phyloP scores from a whole-genome alignment of 148 eudicot genomes.

The Cornus suecica region DNA sequence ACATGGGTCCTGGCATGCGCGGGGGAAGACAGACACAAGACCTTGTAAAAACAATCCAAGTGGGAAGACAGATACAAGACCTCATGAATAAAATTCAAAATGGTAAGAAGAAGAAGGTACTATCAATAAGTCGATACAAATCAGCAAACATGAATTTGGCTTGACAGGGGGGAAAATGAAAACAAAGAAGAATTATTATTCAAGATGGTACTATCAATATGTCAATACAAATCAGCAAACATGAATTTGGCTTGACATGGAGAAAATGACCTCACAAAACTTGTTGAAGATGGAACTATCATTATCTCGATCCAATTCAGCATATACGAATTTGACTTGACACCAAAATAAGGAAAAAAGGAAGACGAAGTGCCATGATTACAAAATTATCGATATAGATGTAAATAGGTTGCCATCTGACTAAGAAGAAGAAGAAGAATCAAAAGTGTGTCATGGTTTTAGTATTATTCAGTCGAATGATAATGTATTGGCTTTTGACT shows the following conservation, averaged over 20 bases:
- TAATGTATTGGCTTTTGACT: neutral
- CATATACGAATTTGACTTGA: neutral
- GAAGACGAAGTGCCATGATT: neutral
- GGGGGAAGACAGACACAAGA: neutral
- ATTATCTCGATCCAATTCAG: neutral
- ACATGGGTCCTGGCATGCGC: neutral
- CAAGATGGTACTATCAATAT: too few species aligned
- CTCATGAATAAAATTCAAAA: too few species aligned
- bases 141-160: too few species aligned
- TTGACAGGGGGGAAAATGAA: too few species aligned
- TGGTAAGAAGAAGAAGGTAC: too few species aligned
- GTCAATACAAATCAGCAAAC: too few species aligned
- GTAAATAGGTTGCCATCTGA: neutral
- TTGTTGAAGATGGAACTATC: slow-evolving; percentile 5
- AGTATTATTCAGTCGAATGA: neutral
- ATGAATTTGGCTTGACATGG: too few species aligned
- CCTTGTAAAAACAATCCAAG: neutral
- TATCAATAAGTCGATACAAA: too few species aligned
- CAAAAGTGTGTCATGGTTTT: neutral
- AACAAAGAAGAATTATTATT: too few species aligned
- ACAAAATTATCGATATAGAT: neutral
- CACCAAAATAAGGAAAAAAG: neutral
- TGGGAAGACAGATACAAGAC: too few species aligned
- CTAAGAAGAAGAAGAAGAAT: neutral
- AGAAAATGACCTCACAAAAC: neutral